These are phyloP conservation scores for Neurospora sp. DNA, from an alignment of 495 filamentous ascomycete species.

Conservation along the genomic window DNA sequence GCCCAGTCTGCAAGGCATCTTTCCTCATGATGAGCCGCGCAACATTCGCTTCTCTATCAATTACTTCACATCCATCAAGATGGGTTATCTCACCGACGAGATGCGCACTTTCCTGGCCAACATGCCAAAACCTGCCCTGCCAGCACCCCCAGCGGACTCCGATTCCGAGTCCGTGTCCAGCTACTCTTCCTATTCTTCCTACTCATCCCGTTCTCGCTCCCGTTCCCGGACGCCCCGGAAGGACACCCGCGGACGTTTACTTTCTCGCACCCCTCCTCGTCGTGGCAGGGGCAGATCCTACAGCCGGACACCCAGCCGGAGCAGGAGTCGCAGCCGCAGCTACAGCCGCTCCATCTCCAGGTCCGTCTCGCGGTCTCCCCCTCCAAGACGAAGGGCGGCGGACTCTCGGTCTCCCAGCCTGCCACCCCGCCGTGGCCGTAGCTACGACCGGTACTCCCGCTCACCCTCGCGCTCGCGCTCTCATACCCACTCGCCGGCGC, in stretches of 20 bases:
- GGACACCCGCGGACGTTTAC: conserved; percentile 15
- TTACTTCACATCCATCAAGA: conserved; percentile 94
- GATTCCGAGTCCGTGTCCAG: conserved; percentile 57
- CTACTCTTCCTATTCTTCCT: conserved; percentile 56
- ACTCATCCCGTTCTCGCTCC: conserved; percentile 36
- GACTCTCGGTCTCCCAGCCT: conserved; percentile 25
- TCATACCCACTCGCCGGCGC: conserved; percentile 1
- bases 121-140: conserved; percentile 64
- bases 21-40: conserved; percentile 78
- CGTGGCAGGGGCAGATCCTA: conserved; percentile 29
- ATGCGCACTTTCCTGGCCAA: conserved; percentile 89
- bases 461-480: conserved; percentile 10
- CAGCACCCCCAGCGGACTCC: conserved; percentile 52
- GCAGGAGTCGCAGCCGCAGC: conserved; percentile 11
- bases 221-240: conserved; percentile 29
- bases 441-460: conserved; percentile 15
- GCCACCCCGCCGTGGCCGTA: conserved; percentile 10
- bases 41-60: conserved; percentile 97
- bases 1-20: conserved; percentile 74
- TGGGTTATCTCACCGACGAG: conserved; percentile 88
- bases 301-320: conserved; percentile 12
- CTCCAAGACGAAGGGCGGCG: conserved; percentile 16
- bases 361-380: conserved; percentile 20
- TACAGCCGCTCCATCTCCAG: conserved; percentile 20
- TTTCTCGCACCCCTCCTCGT: conserved; percentile 32